Evolutionary conservation across 139 green algal genomes (phyloP), one percentile per base, ranked within the genome.

Genomic region (Haematococcus lacustris): DNA sequence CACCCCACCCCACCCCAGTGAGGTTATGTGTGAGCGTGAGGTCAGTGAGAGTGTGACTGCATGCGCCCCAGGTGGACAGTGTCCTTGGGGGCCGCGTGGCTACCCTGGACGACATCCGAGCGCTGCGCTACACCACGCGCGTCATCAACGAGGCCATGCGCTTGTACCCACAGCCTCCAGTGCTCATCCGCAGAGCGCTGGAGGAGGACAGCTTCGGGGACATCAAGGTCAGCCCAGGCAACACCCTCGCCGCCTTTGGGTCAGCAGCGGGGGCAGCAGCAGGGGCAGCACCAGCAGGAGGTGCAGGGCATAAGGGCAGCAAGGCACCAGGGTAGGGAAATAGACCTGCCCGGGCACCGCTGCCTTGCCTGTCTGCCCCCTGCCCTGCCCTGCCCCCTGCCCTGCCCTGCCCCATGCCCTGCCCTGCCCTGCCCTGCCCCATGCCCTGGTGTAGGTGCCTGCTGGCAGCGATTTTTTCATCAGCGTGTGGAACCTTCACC

Each of bases 391-490:
- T n/a, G n/a, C n/a, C n/a, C n/a, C n/a, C n/a, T n/a, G n/a, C n/a
- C n/a, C n/a, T n/a, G n/a, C n/a, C n/a, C n/a, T n/a, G n/a, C n/a
- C n/a, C n/a, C n/a, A n/a, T n/a, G n/a, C n/a, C 60, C 28, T 39
- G 33, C 28, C 21, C 57, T 64, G 57, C 9, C 4, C 21, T 64
- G 9, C 21, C 32, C 21, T 35, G n/a, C 32, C 6, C 34, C 26
- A 43, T 50, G 7, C 32, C 32, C 4, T 13, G 40, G 62, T 32
- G 4, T 64, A 26, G 53, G 4, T 64, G 21, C 53, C 13, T 57
- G 62, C 35, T 90, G 93, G 23, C 96, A 97, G 81, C 87, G 95
- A 99, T 83, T 73, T 99, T 17, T 98, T 99, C 88, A 97, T 99
- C 61, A 96, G 86, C 28, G 88, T 94, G 26, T 99, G 95, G 92